Evolutionary conservation across 352 stramenopile species (phyloP).

Genomic region (Pythium apleroticum): DNA sequence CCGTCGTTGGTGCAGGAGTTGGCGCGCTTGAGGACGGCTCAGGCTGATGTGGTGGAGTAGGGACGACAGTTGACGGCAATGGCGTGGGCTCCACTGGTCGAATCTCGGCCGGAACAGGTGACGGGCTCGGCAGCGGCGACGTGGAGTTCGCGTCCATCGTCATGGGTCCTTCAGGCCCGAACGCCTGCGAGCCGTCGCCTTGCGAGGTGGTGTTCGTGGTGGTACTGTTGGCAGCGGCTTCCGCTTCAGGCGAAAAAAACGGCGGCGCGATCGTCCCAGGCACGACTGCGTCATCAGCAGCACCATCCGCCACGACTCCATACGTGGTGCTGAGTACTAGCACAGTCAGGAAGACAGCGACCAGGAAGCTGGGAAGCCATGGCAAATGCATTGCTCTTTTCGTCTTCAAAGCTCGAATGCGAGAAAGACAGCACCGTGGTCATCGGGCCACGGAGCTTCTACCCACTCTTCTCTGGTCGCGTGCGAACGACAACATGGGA

Average conservation of each 20-base stretch:
- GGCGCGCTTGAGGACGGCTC: neutral
- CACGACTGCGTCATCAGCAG: neutral
- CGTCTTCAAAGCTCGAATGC: neutral
- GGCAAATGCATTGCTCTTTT: neutral
- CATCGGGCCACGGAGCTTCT: neutral
- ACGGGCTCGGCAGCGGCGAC: neutral
- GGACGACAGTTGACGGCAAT: neutral
- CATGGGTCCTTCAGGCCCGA: neutral
- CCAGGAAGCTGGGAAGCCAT: neutral
- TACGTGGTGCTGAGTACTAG: neutral
- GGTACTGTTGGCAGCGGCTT: neutral
- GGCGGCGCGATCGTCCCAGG: neutral
- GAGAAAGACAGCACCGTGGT: neutral
- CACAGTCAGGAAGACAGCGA: neutral
- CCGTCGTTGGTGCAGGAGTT: neutral
- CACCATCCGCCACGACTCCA: neutral
- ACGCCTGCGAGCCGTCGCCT: neutral
- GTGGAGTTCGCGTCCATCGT: neutral
- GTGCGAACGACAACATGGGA: neutral
- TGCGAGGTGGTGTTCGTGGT: neutral
- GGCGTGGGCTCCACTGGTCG: neutral
- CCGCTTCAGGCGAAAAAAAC: neutral
- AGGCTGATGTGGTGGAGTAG: neutral
- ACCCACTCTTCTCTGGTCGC: neutral
- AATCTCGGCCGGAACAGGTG: neutral